phyloP scores from a whole-genome alignment of 306 rosid species.

The Rosa rugosa region DNA sequence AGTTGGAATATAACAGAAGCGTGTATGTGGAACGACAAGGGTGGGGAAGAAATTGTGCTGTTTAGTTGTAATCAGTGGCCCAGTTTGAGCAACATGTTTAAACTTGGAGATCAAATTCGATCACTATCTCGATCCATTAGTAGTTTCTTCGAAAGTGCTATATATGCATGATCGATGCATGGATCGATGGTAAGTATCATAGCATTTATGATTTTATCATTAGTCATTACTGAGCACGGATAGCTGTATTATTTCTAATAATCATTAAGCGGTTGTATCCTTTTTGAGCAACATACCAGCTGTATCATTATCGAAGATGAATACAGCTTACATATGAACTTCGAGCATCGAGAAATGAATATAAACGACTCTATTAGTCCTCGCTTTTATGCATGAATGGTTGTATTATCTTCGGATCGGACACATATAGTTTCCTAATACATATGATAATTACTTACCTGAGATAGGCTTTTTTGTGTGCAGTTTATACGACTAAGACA shows the following conservation, averaged over 20 bases:
- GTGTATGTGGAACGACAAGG: background rate
- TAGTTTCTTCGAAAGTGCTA: background rate
- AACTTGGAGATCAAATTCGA: background rate
- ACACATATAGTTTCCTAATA: background rate
- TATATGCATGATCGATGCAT: background rate
- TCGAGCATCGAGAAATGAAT: background rate
- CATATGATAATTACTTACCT: too few species aligned
- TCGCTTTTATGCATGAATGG: too few species aligned
- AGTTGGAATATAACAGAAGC: background rate
- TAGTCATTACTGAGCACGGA: too few species aligned
- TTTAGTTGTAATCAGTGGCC: background rate
- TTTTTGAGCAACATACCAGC: background rate
- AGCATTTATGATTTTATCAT: too few species aligned
- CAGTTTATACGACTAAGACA: background rate
- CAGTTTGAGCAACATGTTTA: background rate
- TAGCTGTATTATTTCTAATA: too few species aligned
- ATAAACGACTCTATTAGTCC: too few species aligned
- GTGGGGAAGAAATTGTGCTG: background rate
- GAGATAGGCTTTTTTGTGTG: background rate
- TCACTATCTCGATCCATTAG: background rate
- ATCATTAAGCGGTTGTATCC: background rate
- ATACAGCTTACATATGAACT: background rate
- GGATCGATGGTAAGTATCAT: too few species aligned
- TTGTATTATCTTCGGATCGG: too few species aligned
- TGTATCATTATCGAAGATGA: background rate